Percentiles rank a stretch among this genome's conserved stretches.
phyloP scores from a whole-genome alignment of 176 grass and related monocot genomes.

The Stipa capillata region DNA sequence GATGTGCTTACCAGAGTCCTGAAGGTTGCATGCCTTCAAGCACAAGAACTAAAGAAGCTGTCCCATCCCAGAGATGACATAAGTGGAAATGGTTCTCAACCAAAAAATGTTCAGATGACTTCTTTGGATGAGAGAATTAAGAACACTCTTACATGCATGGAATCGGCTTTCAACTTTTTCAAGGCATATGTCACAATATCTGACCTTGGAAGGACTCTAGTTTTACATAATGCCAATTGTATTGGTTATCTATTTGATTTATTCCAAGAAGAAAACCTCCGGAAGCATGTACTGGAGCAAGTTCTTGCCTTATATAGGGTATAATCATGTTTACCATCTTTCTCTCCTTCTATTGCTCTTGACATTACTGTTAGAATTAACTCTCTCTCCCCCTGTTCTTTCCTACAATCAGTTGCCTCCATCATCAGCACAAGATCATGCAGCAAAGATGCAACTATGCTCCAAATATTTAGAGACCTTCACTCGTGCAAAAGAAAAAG shows the following conservation, averaged over 20 bases:
- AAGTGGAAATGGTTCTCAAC: conserved; percentile 36
- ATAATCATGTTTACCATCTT: conserved; percentile 15
- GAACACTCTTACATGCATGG: conserved; percentile 49
- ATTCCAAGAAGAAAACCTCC: conserved; percentile 86
- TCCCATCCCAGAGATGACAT: conserved; percentile 20
- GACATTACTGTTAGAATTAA: conserved; percentile 27
- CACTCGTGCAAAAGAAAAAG: conserved; percentile 73
- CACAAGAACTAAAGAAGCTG: conserved; percentile 61
- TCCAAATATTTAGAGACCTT: conserved; percentile 86
- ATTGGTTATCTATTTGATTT: conserved; percentile 83
- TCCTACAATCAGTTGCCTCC: conserved; percentile 55
- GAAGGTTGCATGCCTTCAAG: conserved; percentile 71
- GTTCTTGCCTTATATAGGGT: conserved; percentile 88
- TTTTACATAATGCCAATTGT: conserved; percentile 76
- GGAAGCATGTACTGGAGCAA: conserved; percentile 73
- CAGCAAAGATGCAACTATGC: conserved; percentile 83
- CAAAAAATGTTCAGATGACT: conserved; percentile 7
- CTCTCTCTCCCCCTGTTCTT: conserved; percentile 14
- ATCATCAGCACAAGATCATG: conserved; percentile 63
- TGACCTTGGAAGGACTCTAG: conserved; percentile 51
- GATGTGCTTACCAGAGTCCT: conserved; percentile 66
- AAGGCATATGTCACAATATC: conserved; percentile 69
- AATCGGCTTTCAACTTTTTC: conserved; percentile 82
- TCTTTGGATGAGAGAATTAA: conserved; percentile 32
- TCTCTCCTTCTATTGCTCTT: conserved; percentile 5